Evolutionary conservation across 1,139 yeast genomes (phyloP).

Genomic region (Saccharomyces hybrid): DNA sequence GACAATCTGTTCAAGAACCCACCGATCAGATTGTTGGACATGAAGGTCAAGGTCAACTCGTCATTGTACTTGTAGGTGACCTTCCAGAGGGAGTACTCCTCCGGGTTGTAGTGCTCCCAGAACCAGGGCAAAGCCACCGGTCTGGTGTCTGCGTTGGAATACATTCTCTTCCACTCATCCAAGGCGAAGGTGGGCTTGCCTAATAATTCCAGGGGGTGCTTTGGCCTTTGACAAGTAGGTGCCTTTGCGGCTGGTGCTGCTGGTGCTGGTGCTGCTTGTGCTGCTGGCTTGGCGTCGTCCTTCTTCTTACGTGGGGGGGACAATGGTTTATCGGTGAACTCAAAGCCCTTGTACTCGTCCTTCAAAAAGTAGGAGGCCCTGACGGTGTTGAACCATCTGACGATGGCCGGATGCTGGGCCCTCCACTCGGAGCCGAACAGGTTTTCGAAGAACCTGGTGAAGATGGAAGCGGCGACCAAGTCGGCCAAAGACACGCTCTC

Average conservation of each 20-base stretch:
- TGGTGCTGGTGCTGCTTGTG: constrained; percentile 5
- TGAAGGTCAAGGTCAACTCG: constrained; percentile 91
- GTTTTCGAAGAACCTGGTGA: constrained; percentile 57
- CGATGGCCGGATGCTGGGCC: constrained; percentile 59
- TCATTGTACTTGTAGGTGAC: constrained; percentile 97
- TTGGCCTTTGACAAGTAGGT: constrained; percentile 39
- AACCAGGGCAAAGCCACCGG: constrained; percentile 93
- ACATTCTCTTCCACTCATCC: constrained; percentile 95
- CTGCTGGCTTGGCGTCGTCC: constrained; percentile 31
- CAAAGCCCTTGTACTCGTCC: constrained; percentile 40
- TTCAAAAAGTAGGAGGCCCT: constrained; percentile 49
- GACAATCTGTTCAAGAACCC: constrained; percentile 96
- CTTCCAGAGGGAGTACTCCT: constrained; percentile 93
- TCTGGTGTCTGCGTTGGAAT: constrained; percentile 98
- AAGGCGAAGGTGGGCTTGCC: constrained; percentile 65
- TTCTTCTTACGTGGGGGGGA: constrained; percentile 77
- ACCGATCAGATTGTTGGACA: constrained; percentile 97
- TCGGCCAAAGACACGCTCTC: constrained; percentile 88
- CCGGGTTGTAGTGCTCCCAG: constrained; percentile 91
- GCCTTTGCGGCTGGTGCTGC: constrained; percentile 12
- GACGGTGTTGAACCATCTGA: constrained; percentile 85
- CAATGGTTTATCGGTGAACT: constrained; percentile 56
- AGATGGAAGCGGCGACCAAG: constrained; percentile 52
- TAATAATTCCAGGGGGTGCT: constrained; percentile 85
- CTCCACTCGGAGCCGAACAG: constrained; percentile 77